A percentile compares a stretch with the other conserved stretches of the same genome.
Evolutionary conservation across 2,329 filamentous ascomycete genomes (phyloP).

Genomic region (Aspergillus calidoustus): DNA sequence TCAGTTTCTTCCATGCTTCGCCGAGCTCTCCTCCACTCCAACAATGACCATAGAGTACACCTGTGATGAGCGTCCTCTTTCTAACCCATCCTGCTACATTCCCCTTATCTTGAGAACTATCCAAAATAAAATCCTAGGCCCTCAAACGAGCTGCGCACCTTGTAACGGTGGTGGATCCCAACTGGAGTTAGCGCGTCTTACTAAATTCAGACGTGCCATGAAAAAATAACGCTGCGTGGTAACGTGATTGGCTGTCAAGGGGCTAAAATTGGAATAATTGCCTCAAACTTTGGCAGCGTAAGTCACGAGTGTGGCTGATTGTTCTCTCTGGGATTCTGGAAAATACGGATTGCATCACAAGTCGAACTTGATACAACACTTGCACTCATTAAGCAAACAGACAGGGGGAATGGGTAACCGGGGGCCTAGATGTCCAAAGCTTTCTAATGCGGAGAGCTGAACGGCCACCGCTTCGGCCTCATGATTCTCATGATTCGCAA

Average conservation of each 20-base stretch:
- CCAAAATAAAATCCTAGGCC: not conserved
- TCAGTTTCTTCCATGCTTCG: constrained; percentile 3
- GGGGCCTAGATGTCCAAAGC: constrained; percentile 1
- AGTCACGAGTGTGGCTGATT: constrained; percentile 12
- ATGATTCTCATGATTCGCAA: constrained; percentile 12
- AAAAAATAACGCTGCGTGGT: constrained; percentile 24
- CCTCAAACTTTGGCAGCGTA: constrained; percentile 16
- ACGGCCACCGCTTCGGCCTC: constrained; percentile 8
- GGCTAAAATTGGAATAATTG: constrained; percentile 28
- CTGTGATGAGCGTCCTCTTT: not conserved
- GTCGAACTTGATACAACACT: not conserved
- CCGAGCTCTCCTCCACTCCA: not conserved
- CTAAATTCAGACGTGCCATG: constrained; percentile 13
- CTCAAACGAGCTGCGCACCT: not conserved
- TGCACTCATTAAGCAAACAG: not conserved
- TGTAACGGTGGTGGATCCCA: constrained; percentile 4
- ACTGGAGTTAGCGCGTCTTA: constrained; percentile 12
- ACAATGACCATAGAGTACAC: not conserved
- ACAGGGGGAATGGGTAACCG: not conserved
- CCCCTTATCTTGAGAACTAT: not conserved
- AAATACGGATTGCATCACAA: not conserved
- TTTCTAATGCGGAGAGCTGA: not conserved
- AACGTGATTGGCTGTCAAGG: constrained; percentile 22
- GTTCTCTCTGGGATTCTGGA: not conserved
- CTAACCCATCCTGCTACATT: too few species aligned